Conservation (phyloP, 2,329 filamentous ascomycete genomes). For the Aspergillus uvarum region DNA sequence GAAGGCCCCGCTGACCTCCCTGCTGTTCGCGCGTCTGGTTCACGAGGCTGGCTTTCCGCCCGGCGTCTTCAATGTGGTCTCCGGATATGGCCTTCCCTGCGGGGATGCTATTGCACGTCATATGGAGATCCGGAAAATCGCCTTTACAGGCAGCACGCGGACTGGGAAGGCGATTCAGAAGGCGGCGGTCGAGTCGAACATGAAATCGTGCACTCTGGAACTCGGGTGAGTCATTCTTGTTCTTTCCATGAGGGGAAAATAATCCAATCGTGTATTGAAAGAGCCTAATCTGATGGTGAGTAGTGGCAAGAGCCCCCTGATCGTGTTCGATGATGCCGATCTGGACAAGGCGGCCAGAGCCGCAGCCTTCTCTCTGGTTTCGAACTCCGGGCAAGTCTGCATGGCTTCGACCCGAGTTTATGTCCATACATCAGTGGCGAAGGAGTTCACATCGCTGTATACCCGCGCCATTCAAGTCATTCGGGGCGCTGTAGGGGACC, state of each 20-base stretch:
- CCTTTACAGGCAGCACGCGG: slow-evolving; percentile 24
- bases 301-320: slow-evolving; percentile 25
- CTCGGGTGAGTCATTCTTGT: too few species aligned
- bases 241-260: too few species aligned
- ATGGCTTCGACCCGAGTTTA: slow-evolving; percentile 17
- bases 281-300: background rate
- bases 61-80: slow-evolving; percentile 53
- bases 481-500: background rate
- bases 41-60: slow-evolving; percentile 11
- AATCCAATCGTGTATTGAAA: too few species aligned
- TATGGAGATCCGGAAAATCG: slow-evolving; percentile 20
- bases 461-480: background rate
- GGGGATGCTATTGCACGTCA: slow-evolving; percentile 19
- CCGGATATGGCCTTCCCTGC: slow-evolving; percentile 59
- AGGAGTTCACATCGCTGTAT: slow-evolving; percentile 11
- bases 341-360: slow-evolving; percentile 16
- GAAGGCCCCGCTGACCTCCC: background rate
- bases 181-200: slow-evolving; percentile 12
- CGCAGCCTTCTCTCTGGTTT: background rate
- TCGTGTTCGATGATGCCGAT: slow-evolving; percentile 28
- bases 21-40: background rate
- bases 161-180: slow-evolving; percentile 20
- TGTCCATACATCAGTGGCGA: slow-evolving; percentile 15
- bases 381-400: slow-evolving; percentile 21
- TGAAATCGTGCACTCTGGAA: slow-evolving; percentile 25